Conservation (phyloP, 2,329 filamentous ascomycete species). For the Calonectria crousiana region DNA sequence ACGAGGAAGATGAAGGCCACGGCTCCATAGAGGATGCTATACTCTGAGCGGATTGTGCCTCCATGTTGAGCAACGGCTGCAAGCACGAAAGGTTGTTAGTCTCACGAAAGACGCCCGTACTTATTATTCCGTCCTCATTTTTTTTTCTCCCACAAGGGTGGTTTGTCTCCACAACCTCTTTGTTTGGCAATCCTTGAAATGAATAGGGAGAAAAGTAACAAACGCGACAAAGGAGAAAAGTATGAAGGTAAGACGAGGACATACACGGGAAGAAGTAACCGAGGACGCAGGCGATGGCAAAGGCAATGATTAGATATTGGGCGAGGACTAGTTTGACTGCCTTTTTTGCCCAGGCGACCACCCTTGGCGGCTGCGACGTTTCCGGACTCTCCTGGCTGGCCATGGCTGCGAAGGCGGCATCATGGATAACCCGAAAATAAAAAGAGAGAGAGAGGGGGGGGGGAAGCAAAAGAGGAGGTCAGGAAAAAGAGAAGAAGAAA, state of each 20-base stretch:
- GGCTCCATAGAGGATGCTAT: constrained; percentile 75
- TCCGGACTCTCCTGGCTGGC: constrained; percentile 27
- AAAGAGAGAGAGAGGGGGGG: not conserved
- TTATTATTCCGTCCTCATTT: not conserved
- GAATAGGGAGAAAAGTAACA: not conserved
- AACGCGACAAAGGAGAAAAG: not conserved
- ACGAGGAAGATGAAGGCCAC: constrained; percentile 79
- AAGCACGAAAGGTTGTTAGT: constrained; percentile 19
- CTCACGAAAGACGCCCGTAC: not conserved
- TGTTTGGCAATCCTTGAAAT: not conserved
- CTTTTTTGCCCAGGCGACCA: constrained; percentile 32
- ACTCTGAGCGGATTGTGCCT: constrained; percentile 65
- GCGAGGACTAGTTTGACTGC: constrained; percentile 56
- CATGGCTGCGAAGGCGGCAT: constrained; percentile 29
- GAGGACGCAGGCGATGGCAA: constrained; percentile 65
- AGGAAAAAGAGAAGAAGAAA: not conserved
- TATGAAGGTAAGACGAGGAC: constrained; percentile 27
- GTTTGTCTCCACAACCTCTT: not conserved
- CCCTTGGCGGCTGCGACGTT: constrained; percentile 4
- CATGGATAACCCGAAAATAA: not conserved
- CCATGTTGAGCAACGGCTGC: constrained; percentile 62
- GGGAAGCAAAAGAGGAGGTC: not conserved
- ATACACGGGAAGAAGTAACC: constrained; percentile 58
- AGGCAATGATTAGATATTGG: constrained; percentile 76
- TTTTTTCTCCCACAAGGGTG: not conserved